These are phyloP conservation scores for Aspergillus hiratsukae DNA, from an alignment of 2,329 filamentous ascomycete species.

Conservation along the genomic window DNA sequence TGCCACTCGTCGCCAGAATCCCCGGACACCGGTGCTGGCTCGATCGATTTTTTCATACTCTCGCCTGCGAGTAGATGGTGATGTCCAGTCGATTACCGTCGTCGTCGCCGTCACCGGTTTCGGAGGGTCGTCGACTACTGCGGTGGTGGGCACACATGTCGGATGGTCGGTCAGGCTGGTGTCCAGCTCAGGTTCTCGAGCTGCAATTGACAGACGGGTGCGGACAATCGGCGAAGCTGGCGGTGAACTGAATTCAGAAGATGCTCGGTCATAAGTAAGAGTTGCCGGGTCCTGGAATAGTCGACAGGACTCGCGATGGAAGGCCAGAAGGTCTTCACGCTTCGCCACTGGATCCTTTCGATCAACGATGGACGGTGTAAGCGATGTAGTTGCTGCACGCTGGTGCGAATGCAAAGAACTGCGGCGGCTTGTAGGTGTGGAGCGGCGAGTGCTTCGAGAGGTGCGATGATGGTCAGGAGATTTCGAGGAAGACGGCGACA, in stretches of 20 bases:
- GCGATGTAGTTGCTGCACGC: constrained; percentile 21
- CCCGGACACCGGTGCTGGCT: constrained; percentile 38
- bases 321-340: constrained; percentile 33
- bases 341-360: constrained; percentile 19
- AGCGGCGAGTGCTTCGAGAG: constrained; percentile 31
- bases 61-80: constrained; percentile 38
- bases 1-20: constrained; percentile 39
- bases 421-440: constrained; percentile 23
- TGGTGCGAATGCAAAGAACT: constrained; percentile 28
- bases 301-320: constrained; percentile 40
- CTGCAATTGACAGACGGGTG: constrained; percentile 5
- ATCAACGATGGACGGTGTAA: constrained; percentile 20
- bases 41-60: constrained; percentile 54
- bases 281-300: constrained; percentile 29
- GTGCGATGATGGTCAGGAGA: constrained; percentile 23
- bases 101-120: constrained; percentile 29
- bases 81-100: constrained; percentile 46
- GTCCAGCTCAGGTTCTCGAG: constrained; percentile 1
- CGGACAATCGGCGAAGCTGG: constrained; percentile 10
- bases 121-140: not conserved
- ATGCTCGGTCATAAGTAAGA: constrained; percentile 3
- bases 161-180: not conserved
- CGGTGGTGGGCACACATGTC: not conserved
- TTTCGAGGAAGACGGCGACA: constrained; percentile 28
- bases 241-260: constrained; percentile 13